Base-by-base conservation (phyloP, 331 rosid species). In the Dryas integrifolia region DNA sequence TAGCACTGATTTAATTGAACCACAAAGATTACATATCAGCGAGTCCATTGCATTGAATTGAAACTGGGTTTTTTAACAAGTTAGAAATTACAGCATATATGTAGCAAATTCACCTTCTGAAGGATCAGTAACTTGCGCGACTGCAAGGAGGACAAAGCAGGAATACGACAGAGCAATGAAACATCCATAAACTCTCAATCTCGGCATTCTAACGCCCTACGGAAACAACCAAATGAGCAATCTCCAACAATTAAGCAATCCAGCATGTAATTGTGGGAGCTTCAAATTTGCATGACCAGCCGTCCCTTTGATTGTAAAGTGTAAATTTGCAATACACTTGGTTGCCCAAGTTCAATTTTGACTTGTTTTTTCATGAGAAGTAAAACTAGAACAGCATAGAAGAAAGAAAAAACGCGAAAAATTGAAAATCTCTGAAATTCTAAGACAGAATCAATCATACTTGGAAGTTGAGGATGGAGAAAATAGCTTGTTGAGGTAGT, bases 81-180 rank as follows among this genome's bases (percentile, higher is more conserved):
- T 38, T 30, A 61, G 7, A 39, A 39, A 67, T 30, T 13, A 6
- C 14, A 5, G 13, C 69, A 13, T 4, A 26, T 15, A 38, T 41
- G 24, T 40, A 57, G 5, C 7, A 9, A 30, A 61, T 5, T 82
- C 63, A 89, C 96, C 90, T 85, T 89, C 96, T 9, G 90, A 82
- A 79, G 96, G 92, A 76, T 85, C 74, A 58, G 86, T 85, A 77
- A 24, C 40, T 48, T 77, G 77, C 55, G 90, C 79, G 7, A 55
- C 72, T 18, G 81, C 88, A 51, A 76, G 60, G 62, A 82, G 46
- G 39, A 72, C 38, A 58, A 84, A 41, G 70, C 41, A 73, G 64
- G 80, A 85, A 72, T 56, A 59, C 66, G 50, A 76, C 62, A 79
- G 53, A 70, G 81, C 80, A 71, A 89, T 53, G 39, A 62, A 76